Conservation (phyloP, 345 rosid genomes). For the Hirschfeldia incana region DNA sequence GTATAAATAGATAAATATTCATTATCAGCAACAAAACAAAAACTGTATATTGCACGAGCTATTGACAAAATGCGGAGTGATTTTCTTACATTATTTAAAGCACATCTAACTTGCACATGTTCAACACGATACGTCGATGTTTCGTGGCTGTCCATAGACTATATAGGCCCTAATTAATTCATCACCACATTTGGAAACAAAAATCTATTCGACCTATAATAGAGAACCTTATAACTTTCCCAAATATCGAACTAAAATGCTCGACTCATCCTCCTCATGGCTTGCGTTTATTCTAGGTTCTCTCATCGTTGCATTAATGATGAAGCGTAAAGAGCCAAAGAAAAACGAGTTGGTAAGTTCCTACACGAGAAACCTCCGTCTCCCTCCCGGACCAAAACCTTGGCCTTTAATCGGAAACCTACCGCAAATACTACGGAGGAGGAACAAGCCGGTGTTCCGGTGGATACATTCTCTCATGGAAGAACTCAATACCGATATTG, state of each 20-base stretch:
- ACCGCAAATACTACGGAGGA: conserved; percentile 22
- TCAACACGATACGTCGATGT: too few species aligned
- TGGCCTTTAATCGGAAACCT: conserved; percentile 51
- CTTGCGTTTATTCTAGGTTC: conserved; percentile 12
- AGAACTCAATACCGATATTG: conserved; percentile 40
- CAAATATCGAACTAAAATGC: background rate
- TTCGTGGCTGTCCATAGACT: too few species aligned
- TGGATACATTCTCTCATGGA: conserved; percentile 33
- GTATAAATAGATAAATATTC: too few species aligned
- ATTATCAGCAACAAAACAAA: too few species aligned
- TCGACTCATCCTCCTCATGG: background rate
- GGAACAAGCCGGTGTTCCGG: conserved; percentile 34
- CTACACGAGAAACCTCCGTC: conserved; percentile 20
- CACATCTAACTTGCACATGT: too few species aligned
- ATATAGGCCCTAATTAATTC: too few species aligned
- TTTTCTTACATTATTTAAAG: background rate
- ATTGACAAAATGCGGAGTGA: background rate
- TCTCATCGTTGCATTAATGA: background rate
- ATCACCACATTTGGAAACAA: too few species aligned
- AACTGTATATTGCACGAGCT: background rate
- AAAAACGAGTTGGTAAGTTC: background rate
- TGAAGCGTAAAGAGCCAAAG: conserved; percentile 12
- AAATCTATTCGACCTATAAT: too few species aligned
- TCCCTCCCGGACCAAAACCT: conserved; percentile 46
- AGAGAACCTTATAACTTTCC: too few species aligned